phyloP scores from a whole-genome alignment of 345 rosid species.

The Pistacia integerrima region DNA sequence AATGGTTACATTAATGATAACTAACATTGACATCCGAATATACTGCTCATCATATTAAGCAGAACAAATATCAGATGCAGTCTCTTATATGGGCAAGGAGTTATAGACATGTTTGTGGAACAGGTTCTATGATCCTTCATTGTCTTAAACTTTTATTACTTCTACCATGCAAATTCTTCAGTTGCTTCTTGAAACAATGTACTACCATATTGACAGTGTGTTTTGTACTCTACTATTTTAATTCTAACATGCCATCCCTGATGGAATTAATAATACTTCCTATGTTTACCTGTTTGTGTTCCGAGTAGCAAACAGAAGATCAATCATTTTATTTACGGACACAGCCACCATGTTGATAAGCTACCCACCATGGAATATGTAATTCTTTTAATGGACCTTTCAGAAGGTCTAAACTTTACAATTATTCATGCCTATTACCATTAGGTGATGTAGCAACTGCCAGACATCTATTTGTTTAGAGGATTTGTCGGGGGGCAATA shows the following conservation, averaged over 20 bases:
- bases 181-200: background rate
- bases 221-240: background rate
- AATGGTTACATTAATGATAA: background rate
- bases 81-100: background rate
- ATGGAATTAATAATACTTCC: background rate
- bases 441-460: no score
- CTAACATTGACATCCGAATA: background rate
- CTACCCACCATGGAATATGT: no score
- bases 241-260: background rate
- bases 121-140: no score
- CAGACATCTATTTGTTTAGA: no score
- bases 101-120: background rate
- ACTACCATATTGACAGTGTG: background rate
- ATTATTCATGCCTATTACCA: no score
- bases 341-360: no score
- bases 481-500: no score
- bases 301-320: background rate
- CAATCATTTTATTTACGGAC: background rate
- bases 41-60: background rate
- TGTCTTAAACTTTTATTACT: background rate
- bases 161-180: background rate
- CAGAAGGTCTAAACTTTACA: no score
- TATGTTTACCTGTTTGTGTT: background rate
- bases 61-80: background rate
- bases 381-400: no score